Conservation (phyloP, 495 filamentous ascomycete genomes). For the Aspergillus sclerotioniger region DNA sequence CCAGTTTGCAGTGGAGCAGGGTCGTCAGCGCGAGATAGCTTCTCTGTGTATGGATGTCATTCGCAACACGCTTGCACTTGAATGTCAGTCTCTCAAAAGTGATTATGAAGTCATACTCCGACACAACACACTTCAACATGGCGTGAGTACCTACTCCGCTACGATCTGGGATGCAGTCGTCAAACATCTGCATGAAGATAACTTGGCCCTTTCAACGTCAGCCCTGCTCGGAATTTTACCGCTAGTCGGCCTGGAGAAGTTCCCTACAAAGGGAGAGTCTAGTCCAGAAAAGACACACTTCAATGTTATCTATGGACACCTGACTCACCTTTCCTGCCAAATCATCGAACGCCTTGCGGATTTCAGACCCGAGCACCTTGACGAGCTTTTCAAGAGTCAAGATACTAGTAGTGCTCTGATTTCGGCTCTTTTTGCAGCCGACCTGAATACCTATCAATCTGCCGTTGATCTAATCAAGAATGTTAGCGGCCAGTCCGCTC, state of each 20-base stretch:
- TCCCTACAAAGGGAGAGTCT: conserved; percentile 52
- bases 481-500: conserved; percentile 65
- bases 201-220: conserved; percentile 62
- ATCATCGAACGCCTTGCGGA: conserved; percentile 75
- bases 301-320: conserved; percentile 68
- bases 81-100: conserved; percentile 68
- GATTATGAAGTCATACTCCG: conserved; percentile 66
- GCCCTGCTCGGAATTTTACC: conserved; percentile 68
- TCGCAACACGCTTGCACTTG: conserved; percentile 66
- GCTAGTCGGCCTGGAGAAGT: conserved; percentile 70
- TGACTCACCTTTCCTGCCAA: conserved; percentile 65
- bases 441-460: conserved; percentile 68
- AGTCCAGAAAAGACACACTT: conserved; percentile 61
- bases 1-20: conserved; percentile 38
- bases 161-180: conserved; percentile 76
- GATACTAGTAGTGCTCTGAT: conserved; percentile 65
- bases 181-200: conserved; percentile 60
- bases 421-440: conserved; percentile 65
- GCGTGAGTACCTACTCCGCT: conserved; percentile 61
- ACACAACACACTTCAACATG: conserved; percentile 60
- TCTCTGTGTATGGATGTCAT: conserved; percentile 60
- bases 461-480: conserved; percentile 77
- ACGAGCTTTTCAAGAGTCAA: conserved; percentile 59
- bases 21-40: conserved; percentile 34
- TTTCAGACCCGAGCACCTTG: conserved; percentile 63